phyloP scores from a whole-genome alignment of 805 yeast species.

The Lipomyces yamadae region DNA sequence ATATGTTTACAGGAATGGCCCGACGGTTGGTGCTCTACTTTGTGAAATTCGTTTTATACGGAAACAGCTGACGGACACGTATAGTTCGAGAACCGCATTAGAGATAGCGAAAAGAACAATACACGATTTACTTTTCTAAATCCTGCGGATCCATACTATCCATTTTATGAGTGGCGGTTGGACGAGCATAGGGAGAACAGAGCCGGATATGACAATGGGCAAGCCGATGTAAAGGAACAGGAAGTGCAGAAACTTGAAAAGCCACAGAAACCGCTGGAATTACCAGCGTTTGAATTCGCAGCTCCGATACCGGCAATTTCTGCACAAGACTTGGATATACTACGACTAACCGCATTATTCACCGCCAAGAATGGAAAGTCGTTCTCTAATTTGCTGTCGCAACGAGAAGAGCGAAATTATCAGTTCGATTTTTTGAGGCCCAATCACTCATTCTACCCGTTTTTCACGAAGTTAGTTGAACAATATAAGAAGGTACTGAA shows the following conservation, averaged over 20 bases:
- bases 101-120: slow-evolving; percentile 52
- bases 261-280: slow-evolving; percentile 38
- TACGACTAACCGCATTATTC: slow-evolving; percentile 73
- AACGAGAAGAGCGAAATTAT: slow-evolving; percentile 44
- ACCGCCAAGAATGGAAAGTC: slow-evolving; percentile 63
- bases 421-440: slow-evolving; percentile 72
- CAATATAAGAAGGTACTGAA: slow-evolving; percentile 58
- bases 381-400: slow-evolving; percentile 50
- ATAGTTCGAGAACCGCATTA: slow-evolving; percentile 62
- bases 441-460: slow-evolving; percentile 62
- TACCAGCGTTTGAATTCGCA: slow-evolving; percentile 45
- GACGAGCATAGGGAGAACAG: slow-evolving; percentile 45
- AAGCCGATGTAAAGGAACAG: slow-evolving; percentile 1
- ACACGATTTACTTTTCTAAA: slow-evolving; percentile 68
- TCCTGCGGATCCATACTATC: slow-evolving; percentile 58
- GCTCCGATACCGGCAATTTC: slow-evolving; percentile 53
- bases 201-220: slow-evolving; percentile 22
- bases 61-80: neutral
- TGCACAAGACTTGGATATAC: slow-evolving; percentile 64
- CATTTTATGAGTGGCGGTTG: slow-evolving; percentile 60
- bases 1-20: slow-evolving; percentile 72
- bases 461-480: slow-evolving; percentile 55
- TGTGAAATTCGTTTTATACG: neutral
- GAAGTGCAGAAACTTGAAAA: neutral
- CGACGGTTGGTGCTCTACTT: slow-evolving; percentile 39